A percentile compares a stretch with the other conserved stretches of the same genome.
Conservation (phyloP, 2,329 filamentous ascomycete genomes). For the Fusarium torulosum region DNA sequence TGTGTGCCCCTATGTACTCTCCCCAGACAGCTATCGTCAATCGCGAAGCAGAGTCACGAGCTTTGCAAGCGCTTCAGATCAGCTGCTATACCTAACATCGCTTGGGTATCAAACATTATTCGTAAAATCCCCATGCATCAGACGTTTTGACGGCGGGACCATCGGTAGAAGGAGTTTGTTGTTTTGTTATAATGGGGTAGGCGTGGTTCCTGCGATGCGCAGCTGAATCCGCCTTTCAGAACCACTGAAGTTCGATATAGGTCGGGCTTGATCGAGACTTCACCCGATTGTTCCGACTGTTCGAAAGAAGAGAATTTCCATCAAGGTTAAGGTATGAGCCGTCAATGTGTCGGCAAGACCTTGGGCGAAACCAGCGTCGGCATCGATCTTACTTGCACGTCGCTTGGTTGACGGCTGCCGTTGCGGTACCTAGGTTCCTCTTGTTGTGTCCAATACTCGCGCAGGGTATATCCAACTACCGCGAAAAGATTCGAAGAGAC, state of each 20-base stretch:
- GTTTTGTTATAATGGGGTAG: constrained; percentile 33
- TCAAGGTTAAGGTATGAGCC: neutral
- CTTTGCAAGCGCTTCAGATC: neutral
- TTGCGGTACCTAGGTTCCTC: constrained; percentile 6
- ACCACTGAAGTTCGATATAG: constrained; percentile 11
- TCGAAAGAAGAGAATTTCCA: constrained; percentile 30
- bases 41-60: neutral
- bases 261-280: neutral
- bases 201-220: constrained; percentile 15
- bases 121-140: constrained; percentile 43
- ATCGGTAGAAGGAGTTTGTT: constrained; percentile 38
- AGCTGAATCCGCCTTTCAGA: neutral
- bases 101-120: constrained; percentile 46
- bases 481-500: constrained; percentile 78
- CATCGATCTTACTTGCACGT: neutral
- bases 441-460: constrained; percentile 33
- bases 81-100: constrained; percentile 28
- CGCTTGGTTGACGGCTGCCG: neutral
- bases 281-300: constrained; percentile 5
- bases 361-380: constrained; percentile 6
- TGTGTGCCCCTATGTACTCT: neutral
- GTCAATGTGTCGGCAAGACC: neutral
- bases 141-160: constrained; percentile 31
- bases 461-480: constrained; percentile 36
- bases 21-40: constrained; percentile 10